Conservation (phyloP, 1,284 basidiomycete species). For the Cutaneotrichosporon sp. region DNA sequence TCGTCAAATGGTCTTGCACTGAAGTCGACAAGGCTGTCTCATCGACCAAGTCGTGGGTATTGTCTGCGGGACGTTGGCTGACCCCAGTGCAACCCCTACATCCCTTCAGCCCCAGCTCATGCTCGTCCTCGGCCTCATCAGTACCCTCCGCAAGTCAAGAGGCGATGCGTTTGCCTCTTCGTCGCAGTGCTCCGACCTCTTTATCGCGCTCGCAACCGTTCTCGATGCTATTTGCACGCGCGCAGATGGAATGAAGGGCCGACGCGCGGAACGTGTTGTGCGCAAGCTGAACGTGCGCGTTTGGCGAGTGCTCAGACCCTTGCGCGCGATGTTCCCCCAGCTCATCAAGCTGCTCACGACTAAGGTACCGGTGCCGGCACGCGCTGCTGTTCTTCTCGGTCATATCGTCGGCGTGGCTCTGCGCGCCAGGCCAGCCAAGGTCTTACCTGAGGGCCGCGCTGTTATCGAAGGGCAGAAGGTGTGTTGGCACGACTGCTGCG, state of each 20-base stretch:
- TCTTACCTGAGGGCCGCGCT: constrained; percentile 16
- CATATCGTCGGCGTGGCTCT: constrained; percentile 40
- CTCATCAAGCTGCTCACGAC: constrained; percentile 33
- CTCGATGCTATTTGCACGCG: constrained; percentile 35
- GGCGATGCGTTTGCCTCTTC: constrained; percentile 23
- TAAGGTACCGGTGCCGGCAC: constrained; percentile 24
- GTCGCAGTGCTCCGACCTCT: constrained; percentile 32
- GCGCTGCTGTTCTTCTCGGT: constrained; percentile 34
- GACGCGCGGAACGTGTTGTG: constrained; percentile 21
- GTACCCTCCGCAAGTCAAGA: constrained; percentile 28
- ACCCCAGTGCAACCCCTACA: constrained; percentile 23
- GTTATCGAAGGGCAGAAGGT: constrained; percentile 34
- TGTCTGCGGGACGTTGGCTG: background rate
- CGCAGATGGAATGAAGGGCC: background rate
- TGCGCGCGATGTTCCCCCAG: constrained; percentile 27
- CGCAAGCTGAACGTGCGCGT: constrained; percentile 35
- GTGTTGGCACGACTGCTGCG: background rate
- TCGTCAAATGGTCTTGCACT: constrained; percentile 38
- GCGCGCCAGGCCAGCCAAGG: constrained; percentile 22
- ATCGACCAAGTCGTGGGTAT: constrained; percentile 12
- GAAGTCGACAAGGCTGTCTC: constrained; percentile 37
- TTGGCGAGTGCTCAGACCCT: constrained; percentile 35
- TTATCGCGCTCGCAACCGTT: constrained; percentile 33
- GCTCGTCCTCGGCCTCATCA: constrained; percentile 29
- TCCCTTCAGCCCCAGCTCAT: constrained; percentile 36